Percentiles rank a stretch among this genome's conserved stretches.
phyloP scores from a whole-genome alignment of 1,139 yeast genomes.

The Zygosaccharomyces pseudobailii region DNA sequence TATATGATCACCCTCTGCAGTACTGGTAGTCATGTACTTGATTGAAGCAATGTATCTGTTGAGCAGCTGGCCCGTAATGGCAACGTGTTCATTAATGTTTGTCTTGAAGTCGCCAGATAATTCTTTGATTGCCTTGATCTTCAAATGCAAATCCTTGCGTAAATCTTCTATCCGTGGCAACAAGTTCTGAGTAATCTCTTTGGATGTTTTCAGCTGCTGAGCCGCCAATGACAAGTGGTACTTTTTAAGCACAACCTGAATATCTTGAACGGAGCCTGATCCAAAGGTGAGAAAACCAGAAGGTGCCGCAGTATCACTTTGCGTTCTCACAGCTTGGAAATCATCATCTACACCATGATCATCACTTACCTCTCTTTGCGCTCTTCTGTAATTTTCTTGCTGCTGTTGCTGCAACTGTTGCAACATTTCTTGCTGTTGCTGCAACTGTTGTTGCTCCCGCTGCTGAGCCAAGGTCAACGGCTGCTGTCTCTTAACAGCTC shows the following conservation, averaged over 20 bases:
- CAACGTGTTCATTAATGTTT: constrained; percentile 33
- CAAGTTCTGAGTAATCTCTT: constrained; percentile 52
- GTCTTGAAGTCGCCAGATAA: constrained; percentile 34
- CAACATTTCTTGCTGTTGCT: constrained; percentile 2
- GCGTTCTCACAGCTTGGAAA: constrained; percentile 13
- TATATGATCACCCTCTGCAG: constrained; percentile 19
- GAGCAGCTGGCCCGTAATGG: constrained; percentile 42
- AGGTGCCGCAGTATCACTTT: constrained; percentile 31
- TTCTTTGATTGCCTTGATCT: constrained; percentile 52
- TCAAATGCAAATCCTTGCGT: constrained; percentile 57
- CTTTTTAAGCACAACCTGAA: constrained; percentile 44
- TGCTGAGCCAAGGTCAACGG: constrained; percentile 22
- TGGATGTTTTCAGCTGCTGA: constrained; percentile 46
- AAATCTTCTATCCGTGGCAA: constrained; percentile 69
- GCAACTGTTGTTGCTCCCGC: constrained; percentile 15
- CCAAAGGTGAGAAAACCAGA: constrained; percentile 49
- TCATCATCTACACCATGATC: constrained; percentile 3
- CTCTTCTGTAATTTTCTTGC: not conserved
- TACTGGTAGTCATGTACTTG: constrained; percentile 20
- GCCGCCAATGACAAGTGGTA: constrained; percentile 43
- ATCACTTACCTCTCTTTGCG: constrained; percentile 2
- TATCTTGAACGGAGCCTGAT: constrained; percentile 47
- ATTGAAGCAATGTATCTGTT: constrained; percentile 43
- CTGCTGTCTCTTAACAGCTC: constrained; percentile 22
- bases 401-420: constrained; percentile 1